phyloP scores from a whole-genome alignment of 2,329 filamentous ascomycete species.

The Didymella pinodella region DNA sequence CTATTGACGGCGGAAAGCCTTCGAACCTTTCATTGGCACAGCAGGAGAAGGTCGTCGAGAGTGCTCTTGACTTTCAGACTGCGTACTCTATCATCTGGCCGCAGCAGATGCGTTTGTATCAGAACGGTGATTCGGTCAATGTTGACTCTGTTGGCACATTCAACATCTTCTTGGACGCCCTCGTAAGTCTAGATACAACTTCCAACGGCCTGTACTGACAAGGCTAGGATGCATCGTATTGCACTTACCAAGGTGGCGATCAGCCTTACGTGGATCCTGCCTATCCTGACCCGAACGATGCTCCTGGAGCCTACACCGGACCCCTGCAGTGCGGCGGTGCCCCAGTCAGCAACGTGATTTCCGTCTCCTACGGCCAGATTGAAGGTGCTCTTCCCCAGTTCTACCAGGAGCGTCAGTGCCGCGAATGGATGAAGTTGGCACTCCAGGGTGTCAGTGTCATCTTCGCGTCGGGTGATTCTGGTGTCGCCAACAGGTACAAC shows the following conservation, averaged over 20 bases:
- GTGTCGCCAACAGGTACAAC: slow-evolving; percentile 28
- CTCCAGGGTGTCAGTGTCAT: slow-evolving; percentile 56
- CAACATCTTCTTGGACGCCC: slow-evolving; percentile 31
- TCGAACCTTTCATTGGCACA: slow-evolving; percentile 54
- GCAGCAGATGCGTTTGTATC: slow-evolving; percentile 26
- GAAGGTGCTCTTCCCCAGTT: slow-evolving; percentile 59
- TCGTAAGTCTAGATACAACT: slow-evolving; percentile 6
- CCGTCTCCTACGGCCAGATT: slow-evolving; percentile 62
- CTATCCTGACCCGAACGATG: slow-evolving; percentile 26
- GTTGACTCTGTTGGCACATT: slow-evolving; percentile 27
- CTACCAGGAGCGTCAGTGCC: slow-evolving; percentile 60
- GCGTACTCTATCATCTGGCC: slow-evolving; percentile 32
- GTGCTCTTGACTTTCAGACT: slow-evolving; percentile 30
- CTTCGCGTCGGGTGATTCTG: slow-evolving; percentile 58
- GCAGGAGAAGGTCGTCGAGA: slow-evolving; percentile 33
- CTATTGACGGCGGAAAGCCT: slow-evolving; percentile 48
- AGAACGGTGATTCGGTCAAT: slow-evolving; percentile 27
- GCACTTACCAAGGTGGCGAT: slow-evolving; percentile 30
- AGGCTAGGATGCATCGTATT: slow-evolving; percentile 25
- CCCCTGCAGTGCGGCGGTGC: slow-evolving; percentile 51
- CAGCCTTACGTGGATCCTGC: slow-evolving; percentile 27
- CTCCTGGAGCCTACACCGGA: slow-evolving; percentile 29
- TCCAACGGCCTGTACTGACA: slow-evolving; percentile 1
- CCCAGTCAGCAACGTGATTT: slow-evolving; percentile 60
- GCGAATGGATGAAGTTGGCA: slow-evolving; percentile 57